These are phyloP conservation scores for Lepidium aucheri DNA, from an alignment of 345 rosid species.

Conservation along the genomic window DNA sequence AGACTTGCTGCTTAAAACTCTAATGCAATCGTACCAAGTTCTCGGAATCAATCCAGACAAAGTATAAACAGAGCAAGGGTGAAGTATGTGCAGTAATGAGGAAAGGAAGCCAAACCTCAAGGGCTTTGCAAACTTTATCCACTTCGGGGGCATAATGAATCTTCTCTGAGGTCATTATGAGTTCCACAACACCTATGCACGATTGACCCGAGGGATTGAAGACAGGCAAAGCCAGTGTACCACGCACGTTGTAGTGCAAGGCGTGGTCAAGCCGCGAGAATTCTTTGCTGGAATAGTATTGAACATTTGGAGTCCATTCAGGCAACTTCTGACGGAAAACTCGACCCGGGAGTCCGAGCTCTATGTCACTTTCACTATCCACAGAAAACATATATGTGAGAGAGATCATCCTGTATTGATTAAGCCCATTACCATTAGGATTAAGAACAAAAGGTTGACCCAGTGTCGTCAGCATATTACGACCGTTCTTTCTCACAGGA, in stretches of 20 bases:
- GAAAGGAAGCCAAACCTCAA: slow-evolving; percentile 61
- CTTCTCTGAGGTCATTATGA: slow-evolving; percentile 81
- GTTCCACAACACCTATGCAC: slow-evolving; percentile 87
- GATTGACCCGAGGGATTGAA: slow-evolving; percentile 68
- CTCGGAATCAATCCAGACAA: neutral
- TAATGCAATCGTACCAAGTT: neutral
- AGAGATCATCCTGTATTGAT: slow-evolving; percentile 88
- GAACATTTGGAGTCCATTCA: slow-evolving; percentile 94
- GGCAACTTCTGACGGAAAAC: slow-evolving; percentile 78
- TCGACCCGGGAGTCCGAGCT: slow-evolving; percentile 93
- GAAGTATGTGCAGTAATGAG: neutral
- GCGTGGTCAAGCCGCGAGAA: slow-evolving; percentile 79
- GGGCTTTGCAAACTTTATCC: slow-evolving; percentile 96
- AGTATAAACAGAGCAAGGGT: neutral
- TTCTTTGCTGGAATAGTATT: slow-evolving; percentile 78
- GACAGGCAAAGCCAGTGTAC: slow-evolving; percentile 84
- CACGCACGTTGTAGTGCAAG: slow-evolving; percentile 59
- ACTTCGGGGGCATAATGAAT: slow-evolving; percentile 83
- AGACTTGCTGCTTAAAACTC: neutral
- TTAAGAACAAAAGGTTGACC: slow-evolving; percentile 94
- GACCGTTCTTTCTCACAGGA: slow-evolving; percentile 59
- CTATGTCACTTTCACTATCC: slow-evolving; percentile 64
- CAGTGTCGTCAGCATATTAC: slow-evolving; percentile 60
- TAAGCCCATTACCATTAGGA: slow-evolving; percentile 59
- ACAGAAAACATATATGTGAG: slow-evolving; percentile 66